phyloP scores from a whole-genome alignment of 345 rosid species.

The Melaleuca alternifolia region DNA sequence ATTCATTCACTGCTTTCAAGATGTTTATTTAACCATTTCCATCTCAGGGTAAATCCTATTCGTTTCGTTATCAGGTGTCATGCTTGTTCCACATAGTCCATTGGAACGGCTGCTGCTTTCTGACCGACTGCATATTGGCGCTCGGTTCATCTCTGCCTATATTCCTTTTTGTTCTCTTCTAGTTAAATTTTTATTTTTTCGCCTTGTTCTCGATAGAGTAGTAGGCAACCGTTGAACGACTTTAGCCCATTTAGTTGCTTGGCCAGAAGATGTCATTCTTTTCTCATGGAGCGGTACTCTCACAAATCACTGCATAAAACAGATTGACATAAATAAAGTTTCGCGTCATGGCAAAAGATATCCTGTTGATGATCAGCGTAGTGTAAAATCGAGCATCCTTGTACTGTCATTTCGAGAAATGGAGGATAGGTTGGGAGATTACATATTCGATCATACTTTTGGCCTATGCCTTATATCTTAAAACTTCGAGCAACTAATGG shows the following conservation, averaged over 20 bases:
- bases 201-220: background rate
- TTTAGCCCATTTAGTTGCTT: background rate
- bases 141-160: background rate
- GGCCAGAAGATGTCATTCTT: background rate
- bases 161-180: background rate
- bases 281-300: background rate
- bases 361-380: background rate
- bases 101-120: background rate
- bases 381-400: background rate
- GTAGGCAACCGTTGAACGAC: background rate
- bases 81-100: background rate
- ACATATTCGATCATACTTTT: background rate
- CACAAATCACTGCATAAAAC: background rate
- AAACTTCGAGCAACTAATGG: background rate
- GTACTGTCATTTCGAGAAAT: background rate
- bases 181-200: too few species aligned
- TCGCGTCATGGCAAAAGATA: background rate
- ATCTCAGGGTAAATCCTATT: background rate
- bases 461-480: background rate
- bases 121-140: background rate
- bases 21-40: background rate
- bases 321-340: background rate
- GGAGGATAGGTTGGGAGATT: background rate
- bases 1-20: background rate
- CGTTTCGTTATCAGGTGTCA: background rate